A percentile compares a stretch with the other conserved stretches of the same genome.
Conservation (phyloP, 2,329 filamentous ascomycete genomes). For the Botrytis medusae region DNA sequence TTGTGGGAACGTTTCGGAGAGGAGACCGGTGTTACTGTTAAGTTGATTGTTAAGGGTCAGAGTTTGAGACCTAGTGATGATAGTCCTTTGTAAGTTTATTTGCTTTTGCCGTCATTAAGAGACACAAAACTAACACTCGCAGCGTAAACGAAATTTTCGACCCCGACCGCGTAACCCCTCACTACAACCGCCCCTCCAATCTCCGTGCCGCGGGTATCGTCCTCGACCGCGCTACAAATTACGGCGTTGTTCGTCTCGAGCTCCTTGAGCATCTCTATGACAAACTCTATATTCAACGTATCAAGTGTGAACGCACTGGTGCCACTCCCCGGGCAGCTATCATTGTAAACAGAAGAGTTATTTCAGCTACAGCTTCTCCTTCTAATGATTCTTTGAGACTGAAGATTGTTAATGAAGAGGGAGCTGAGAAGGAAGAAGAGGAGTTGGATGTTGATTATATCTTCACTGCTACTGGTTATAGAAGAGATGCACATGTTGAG, state of each 20-base stretch:
- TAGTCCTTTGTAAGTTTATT: conserved; percentile 77
- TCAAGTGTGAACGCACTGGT: conserved; percentile 64
- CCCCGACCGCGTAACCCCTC: conserved; percentile 74
- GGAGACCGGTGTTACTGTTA: conserved; percentile 64
- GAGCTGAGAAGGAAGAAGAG: conserved; percentile 37
- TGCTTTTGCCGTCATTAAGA: background rate
- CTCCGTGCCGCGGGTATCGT: conserved; percentile 59
- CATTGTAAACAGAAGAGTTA: conserved; percentile 64
- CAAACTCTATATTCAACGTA: conserved; percentile 78
- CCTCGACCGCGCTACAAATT: conserved; percentile 84
- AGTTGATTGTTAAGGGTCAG: conserved; percentile 76
- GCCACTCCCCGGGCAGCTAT: conserved; percentile 80
- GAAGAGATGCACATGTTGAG: conserved; percentile 72
- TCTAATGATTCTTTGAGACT: conserved; percentile 32
- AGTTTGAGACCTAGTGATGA: conserved; percentile 90
- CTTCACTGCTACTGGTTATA: conserved; percentile 86
- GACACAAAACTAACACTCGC: conserved; percentile 15
- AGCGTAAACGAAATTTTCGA: conserved; percentile 97
- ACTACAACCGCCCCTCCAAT: conserved; percentile 66
- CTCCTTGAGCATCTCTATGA: conserved; percentile 88
- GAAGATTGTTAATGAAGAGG: conserved; percentile 44
- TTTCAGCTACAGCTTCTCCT: conserved; percentile 26
- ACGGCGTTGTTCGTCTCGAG: conserved; percentile 87
- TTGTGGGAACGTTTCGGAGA: conserved; percentile 81
- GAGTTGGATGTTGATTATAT: conserved; percentile 71